Evolutionary conservation across 2,329 filamentous ascomycete genomes (phyloP).

Genomic region (Pyrenochaeta sp.): DNA sequence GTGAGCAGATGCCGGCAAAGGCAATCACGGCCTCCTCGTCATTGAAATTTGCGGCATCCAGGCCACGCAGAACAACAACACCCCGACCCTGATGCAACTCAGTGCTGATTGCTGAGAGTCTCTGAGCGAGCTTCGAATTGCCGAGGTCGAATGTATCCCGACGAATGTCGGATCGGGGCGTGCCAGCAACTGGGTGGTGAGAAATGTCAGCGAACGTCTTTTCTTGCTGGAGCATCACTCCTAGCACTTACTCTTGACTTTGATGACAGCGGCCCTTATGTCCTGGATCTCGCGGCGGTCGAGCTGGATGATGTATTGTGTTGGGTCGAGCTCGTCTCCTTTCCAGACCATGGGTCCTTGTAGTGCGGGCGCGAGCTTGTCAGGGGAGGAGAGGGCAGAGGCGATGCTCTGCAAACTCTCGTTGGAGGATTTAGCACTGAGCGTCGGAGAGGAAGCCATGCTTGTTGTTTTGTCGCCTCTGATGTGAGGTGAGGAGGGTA

Average conservation of each 20-base stretch:
- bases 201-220: conserved; percentile 5
- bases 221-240: too few relatives aligned
- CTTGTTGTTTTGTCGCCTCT: conserved; percentile 7
- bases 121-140: conserved; percentile 29
- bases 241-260: conserved; percentile 38
- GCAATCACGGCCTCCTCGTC: conserved; percentile 48
- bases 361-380: conserved; percentile 38
- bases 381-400: conserved; percentile 34
- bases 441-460: conserved; percentile 34
- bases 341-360: conserved; percentile 44
- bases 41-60: conserved; percentile 42
- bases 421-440: conserved; percentile 39
- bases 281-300: conserved; percentile 31
- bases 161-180: conserved; percentile 27
- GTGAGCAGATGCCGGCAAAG: conserved; percentile 42
- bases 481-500: too few relatives aligned
- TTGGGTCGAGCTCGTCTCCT: conserved; percentile 32
- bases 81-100: conserved; percentile 41
- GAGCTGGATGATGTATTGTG: conserved; percentile 39
- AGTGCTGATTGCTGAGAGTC: conserved; percentile 33
- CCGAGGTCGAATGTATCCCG: conserved; percentile 35
- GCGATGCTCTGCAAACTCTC: conserved; percentile 41
- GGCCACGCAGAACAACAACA: conserved; percentile 41
- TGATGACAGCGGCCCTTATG: conserved; percentile 42
- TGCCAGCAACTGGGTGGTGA: conserved; percentile 21